A percentile compares a stretch with the other conserved stretches of the same genome.
phyloP scores from a whole-genome alignment of 2,329 filamentous ascomycete genomes.

The Knufia fluminis region DNA sequence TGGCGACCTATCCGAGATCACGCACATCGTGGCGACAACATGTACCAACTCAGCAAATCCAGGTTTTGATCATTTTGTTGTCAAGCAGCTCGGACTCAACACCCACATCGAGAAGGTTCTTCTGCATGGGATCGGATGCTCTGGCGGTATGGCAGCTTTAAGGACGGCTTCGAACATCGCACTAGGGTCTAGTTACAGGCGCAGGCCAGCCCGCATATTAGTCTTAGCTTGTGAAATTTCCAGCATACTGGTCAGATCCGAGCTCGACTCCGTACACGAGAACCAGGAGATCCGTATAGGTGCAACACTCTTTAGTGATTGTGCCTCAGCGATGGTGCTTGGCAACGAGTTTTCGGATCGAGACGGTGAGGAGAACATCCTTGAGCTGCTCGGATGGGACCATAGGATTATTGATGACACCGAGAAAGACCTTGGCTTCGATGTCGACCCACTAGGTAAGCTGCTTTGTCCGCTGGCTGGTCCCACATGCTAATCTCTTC shows the following conservation, averaged over 20 bases:
- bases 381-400: constrained; percentile 57
- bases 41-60: constrained; percentile 63
- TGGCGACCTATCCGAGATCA: constrained; percentile 37
- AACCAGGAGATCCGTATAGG: constrained; percentile 56
- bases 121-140: constrained; percentile 58
- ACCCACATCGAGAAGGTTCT: constrained; percentile 54
- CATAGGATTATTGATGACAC: constrained; percentile 54
- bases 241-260: constrained; percentile 49
- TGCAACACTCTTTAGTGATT: constrained; percentile 59
- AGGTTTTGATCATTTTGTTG: constrained; percentile 58
- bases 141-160: constrained; percentile 53
- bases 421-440: constrained; percentile 55
- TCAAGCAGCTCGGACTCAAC: constrained; percentile 49
- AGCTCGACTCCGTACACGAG: constrained; percentile 54
- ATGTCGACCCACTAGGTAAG: constrained; percentile 53
- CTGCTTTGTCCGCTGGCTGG: constrained; percentile 1
- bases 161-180: constrained; percentile 59
- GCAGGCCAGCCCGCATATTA: constrained; percentile 53
- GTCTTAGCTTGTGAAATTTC: constrained; percentile 46
- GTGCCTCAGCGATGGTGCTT: constrained; percentile 55
- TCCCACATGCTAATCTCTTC: constrained; percentile 7
- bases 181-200: constrained; percentile 50
- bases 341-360: constrained; percentile 47
- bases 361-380: constrained; percentile 32
- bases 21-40: constrained; percentile 58